These are phyloP conservation scores for Cinnamomum micranthum DNA, from an alignment of 164 flowering plant genomes.

Conservation along the genomic window DNA sequence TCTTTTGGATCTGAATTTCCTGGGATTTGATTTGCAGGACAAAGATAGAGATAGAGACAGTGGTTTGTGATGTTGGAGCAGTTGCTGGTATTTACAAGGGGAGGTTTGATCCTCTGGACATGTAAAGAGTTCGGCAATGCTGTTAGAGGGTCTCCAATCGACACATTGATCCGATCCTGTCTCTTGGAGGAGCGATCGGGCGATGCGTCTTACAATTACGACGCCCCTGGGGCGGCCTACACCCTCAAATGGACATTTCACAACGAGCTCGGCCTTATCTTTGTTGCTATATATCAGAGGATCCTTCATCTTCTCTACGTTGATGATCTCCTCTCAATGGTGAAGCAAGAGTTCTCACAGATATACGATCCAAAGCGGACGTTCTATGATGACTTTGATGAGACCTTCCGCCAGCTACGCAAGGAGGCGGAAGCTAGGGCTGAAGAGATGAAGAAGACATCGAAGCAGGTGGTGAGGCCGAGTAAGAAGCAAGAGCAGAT, in stretches of 20 bases:
- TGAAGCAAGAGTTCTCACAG: constrained; percentile 72
- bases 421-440: constrained; percentile 86
- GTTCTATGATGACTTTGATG: constrained; percentile 74
- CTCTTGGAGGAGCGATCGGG: constrained; percentile 96
- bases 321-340: constrained; percentile 79
- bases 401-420: constrained; percentile 68
- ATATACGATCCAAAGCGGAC: constrained; percentile 74
- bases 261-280: constrained; percentile 89
- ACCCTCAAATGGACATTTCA: constrained; percentile 94
- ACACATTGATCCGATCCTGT: constrained; percentile 83
- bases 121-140: constrained; percentile 91
- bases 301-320: constrained; percentile 87
- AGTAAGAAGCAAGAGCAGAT: constrained; percentile 12
- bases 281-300: constrained; percentile 87
- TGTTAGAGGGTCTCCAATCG: constrained; percentile 88
- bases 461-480: constrained; percentile 52
- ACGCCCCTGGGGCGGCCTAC: constrained; percentile 75
- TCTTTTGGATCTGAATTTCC: no score
- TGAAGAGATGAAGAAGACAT: constrained; percentile 65
- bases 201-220: constrained; percentile 73
- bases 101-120: constrained; percentile 97
- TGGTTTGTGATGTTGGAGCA: constrained; percentile 72
- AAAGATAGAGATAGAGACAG: neutral
- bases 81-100: constrained; percentile 83
- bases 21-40: neutral